Conservation (phyloP, 106 monocot species). For the Iris macrosiphon region DNA sequence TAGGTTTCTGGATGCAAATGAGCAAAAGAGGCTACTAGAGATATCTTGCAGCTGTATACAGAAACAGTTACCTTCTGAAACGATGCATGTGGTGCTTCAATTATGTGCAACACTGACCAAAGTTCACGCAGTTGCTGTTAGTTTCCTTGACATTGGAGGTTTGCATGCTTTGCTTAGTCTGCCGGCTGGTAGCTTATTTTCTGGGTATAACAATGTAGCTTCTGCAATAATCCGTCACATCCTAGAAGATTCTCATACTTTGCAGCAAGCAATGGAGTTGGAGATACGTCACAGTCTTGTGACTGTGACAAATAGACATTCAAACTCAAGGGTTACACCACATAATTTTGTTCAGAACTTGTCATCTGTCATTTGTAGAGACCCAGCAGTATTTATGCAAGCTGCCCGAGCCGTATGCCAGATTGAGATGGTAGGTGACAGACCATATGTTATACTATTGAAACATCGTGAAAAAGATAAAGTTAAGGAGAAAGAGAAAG, state of each 20-base stretch:
- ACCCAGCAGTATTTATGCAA: conserved; percentile 78
- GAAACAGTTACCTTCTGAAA: conserved; percentile 77
- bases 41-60: conserved; percentile 84
- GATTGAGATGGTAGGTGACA: conserved; percentile 89
- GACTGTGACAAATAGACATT: conserved; percentile 66
- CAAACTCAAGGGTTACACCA: conserved; percentile 69
- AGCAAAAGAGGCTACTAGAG: conserved; percentile 74
- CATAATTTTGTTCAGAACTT: conserved; percentile 88
- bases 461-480: conserved; percentile 98
- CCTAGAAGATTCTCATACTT: conserved; percentile 92
- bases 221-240: conserved; percentile 89
- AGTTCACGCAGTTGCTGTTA: conserved; percentile 74
- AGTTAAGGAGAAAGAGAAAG: conserved; percentile 78
- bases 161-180: conserved; percentile 75
- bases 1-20: conserved; percentile 42
- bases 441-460: conserved; percentile 71
- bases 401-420: conserved; percentile 89
- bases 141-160: conserved; percentile 81
- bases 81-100: conserved; percentile 93
- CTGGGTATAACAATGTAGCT: conserved; percentile 88
- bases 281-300: conserved; percentile 89
- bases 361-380: conserved; percentile 72
- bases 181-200: conserved; percentile 75
- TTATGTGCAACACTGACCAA: conserved; percentile 92
- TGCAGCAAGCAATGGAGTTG: conserved; percentile 98